Evolutionary conservation across 352 stramenopile genomes (phyloP).

Genomic region (Thalassiosira hispida): DNA sequence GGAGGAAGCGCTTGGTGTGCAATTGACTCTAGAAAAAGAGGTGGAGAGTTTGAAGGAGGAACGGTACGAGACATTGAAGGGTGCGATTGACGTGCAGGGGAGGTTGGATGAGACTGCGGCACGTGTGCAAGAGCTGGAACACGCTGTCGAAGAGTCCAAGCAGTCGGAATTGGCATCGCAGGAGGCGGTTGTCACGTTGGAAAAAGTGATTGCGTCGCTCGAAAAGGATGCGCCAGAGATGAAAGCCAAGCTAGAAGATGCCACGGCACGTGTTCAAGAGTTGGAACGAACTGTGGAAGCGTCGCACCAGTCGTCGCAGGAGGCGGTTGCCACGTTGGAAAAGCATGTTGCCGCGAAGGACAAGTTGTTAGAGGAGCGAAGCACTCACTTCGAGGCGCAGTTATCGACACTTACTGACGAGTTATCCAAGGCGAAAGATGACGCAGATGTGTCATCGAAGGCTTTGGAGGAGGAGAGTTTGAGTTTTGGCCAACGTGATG

Average conservation of each 20-base stretch:
- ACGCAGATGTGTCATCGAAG: not conserved
- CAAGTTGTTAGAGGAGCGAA: not conserved
- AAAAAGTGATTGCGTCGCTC: conserved; percentile 8
- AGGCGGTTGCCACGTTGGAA: conserved; percentile 9
- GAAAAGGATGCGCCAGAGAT: too few species aligned
- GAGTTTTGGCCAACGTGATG: conserved; percentile 17
- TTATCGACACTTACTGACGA: not conserved
- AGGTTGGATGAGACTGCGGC: not conserved
- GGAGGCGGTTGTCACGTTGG: conserved; percentile 6
- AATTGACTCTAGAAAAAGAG: not conserved
- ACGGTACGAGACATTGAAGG: not conserved
- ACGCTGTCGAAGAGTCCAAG: not conserved
- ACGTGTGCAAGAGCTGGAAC: not conserved
- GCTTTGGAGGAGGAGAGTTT: conserved; percentile 15
- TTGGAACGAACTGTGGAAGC: conserved; percentile 15
- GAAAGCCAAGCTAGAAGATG: not conserved
- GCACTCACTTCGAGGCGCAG: not conserved
- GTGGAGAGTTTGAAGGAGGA: not conserved
- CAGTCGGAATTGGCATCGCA: not conserved
- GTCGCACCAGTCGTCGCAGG: not conserved
- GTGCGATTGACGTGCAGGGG: conserved; percentile 7
- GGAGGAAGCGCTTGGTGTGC: not conserved
- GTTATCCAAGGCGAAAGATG: conserved; percentile 4
- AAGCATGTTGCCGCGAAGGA: conserved; percentile 14
- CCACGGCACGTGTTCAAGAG: not conserved